These are phyloP conservation scores for Dovyalis caffra DNA, from an alignment of 345 rosid species.

Conservation along the genomic window DNA sequence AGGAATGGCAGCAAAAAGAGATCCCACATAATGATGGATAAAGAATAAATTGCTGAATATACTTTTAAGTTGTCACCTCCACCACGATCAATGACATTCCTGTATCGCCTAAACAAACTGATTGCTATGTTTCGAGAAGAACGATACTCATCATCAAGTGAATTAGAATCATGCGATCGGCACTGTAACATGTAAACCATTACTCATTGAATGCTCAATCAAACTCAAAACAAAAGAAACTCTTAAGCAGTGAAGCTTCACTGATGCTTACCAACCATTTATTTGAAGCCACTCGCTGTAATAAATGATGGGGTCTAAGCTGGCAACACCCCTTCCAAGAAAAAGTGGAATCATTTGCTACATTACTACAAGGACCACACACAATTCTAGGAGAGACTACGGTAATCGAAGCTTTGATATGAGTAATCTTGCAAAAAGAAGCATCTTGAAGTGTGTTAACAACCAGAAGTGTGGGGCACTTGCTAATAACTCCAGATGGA, in stretches of 20 bases:
- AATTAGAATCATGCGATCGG: constrained; percentile 43
- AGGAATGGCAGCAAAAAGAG: constrained; percentile 12
- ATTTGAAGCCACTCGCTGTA: constrained; percentile 31
- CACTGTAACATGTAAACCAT: constrained; percentile 42
- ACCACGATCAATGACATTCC: constrained; percentile 80
- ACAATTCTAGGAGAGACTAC: constrained; percentile 28
- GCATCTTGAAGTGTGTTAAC: constrained; percentile 20
- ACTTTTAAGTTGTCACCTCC: constrained; percentile 92
- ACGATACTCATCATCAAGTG: constrained; percentile 77
- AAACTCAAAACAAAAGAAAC: neutral
- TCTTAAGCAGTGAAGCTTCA: neutral
- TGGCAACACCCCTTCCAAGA: constrained; percentile 38
- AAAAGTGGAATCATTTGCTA: constrained; percentile 30
- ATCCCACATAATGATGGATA: constrained; percentile 14
- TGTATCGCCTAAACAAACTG: constrained; percentile 80
- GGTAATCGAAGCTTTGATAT: constrained; percentile 28
- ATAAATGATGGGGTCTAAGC: constrained; percentile 23
- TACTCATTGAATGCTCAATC: constrained; percentile 3
- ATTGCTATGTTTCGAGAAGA: constrained; percentile 86
- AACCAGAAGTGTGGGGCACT: constrained; percentile 26
- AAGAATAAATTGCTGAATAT: constrained; percentile 34
- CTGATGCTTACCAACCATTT: constrained; percentile 56
- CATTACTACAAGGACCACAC: constrained; percentile 26
- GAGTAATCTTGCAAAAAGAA: constrained; percentile 22
- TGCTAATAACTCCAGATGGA: constrained; percentile 43